Evolutionary conservation across 2,329 filamentous ascomycete species (phyloP).

Genomic region (Colletotrichum truncatum): DNA sequence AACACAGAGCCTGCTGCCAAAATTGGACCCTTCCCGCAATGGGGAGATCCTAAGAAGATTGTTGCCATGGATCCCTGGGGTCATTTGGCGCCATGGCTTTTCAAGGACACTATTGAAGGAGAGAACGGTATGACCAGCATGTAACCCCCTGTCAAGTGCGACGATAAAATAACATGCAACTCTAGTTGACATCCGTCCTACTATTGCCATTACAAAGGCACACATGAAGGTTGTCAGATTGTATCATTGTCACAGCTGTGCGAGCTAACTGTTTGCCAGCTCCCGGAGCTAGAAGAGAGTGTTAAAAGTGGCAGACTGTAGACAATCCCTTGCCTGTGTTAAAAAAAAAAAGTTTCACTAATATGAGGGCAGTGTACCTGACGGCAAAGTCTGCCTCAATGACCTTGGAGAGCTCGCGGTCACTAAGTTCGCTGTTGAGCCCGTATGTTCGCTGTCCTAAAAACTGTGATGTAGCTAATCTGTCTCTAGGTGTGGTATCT

Average conservation of each 20-base stretch:
- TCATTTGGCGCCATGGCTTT: slow-evolving; percentile 86
- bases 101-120: slow-evolving; percentile 79
- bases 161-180: neutral
- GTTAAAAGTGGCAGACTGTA: slow-evolving; percentile 81
- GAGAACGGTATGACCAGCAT: slow-evolving; percentile 65
- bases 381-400: slow-evolving; percentile 93
- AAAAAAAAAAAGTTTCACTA: neutral
- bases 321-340: slow-evolving; percentile 35
- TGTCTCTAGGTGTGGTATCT: slow-evolving; percentile 75
- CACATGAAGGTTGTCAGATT: slow-evolving; percentile 76
- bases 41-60: slow-evolving; percentile 91
- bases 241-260: neutral
- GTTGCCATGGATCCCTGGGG: slow-evolving; percentile 97
- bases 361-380: slow-evolving; percentile 58
- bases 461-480: neutral
- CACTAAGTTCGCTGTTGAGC: slow-evolving; percentile 96
- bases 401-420: slow-evolving; percentile 87
- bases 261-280: slow-evolving; percentile 45
- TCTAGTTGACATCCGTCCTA: slow-evolving; percentile 83
- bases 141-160: neutral
- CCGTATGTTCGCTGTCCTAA: slow-evolving; percentile 64
- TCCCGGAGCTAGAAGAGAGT: slow-evolving; percentile 93
- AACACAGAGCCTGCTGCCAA: slow-evolving; percentile 91
- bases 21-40: slow-evolving; percentile 89
- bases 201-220: slow-evolving; percentile 90